These are phyloP conservation scores for Hura crepitans DNA, from an alignment of 441 rosid genomes.

Conservation along the genomic window DNA sequence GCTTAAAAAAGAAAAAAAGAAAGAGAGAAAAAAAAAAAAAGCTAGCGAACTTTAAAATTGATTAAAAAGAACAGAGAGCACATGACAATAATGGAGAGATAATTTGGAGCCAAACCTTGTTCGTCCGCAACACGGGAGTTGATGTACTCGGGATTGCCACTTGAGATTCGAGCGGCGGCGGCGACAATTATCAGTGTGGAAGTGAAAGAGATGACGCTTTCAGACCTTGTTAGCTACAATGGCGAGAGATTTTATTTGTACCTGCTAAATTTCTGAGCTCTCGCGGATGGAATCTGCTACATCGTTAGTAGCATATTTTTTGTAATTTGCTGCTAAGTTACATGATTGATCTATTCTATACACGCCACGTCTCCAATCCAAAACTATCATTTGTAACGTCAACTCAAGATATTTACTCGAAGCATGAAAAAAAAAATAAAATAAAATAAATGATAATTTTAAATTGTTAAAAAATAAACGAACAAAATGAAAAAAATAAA, in stretches of 20 bases:
- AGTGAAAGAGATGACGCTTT: neutral
- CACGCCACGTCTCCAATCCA: neutral
- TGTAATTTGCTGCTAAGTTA: neutral
- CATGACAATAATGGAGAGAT: neutral
- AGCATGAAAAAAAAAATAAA: too few species aligned
- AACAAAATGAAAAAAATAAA: too few species aligned
- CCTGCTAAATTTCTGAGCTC: neutral
- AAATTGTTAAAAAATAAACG: too few species aligned
- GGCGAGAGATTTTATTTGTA: neutral
- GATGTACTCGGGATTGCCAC: neutral
- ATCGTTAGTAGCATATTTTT: neutral
- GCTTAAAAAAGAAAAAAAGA: neutral
- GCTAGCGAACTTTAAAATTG: slow-evolving; percentile 7
- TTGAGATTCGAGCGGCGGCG: neutral
- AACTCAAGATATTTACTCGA: too few species aligned
- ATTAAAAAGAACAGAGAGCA: neutral
- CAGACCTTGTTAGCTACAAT: too few species aligned
- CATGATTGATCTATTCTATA: neutral
- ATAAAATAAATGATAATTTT: too few species aligned
- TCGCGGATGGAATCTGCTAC: neutral
- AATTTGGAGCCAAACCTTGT: slow-evolving; percentile 3
- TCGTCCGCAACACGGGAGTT: neutral
- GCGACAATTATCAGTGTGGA: neutral
- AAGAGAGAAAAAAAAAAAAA: neutral
- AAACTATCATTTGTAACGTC: too few species aligned